These are phyloP conservation scores for Talaromyces stipitatus DNA, from an alignment of 495 filamentous ascomycete species.

Conservation along the genomic window DNA sequence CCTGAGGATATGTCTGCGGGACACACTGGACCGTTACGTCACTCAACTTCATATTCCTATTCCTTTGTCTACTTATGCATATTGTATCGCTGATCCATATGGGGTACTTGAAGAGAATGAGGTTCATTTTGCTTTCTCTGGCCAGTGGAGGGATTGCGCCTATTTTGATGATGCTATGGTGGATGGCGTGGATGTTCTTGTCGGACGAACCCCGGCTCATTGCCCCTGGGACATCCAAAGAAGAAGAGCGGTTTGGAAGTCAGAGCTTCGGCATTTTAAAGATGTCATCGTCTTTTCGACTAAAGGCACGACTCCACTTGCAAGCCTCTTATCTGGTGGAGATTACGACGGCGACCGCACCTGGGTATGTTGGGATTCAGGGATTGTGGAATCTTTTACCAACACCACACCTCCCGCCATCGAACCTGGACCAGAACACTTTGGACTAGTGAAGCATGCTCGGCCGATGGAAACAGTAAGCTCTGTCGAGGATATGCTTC, in stretches of 20 bases:
- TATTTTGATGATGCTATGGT: slow-evolving; percentile 53
- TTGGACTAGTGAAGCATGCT: slow-evolving; percentile 53
- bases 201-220: slow-evolving; percentile 78
- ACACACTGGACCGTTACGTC: slow-evolving; percentile 47
- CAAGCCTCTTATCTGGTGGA: slow-evolving; percentile 78
- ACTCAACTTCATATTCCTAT: slow-evolving; percentile 64
- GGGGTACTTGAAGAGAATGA: slow-evolving; percentile 64
- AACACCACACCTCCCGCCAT: slow-evolving; percentile 54
- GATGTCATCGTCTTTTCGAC: slow-evolving; percentile 84
- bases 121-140: slow-evolving; percentile 74
- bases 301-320: slow-evolving; percentile 61
- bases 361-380: slow-evolving; percentile 85
- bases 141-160: slow-evolving; percentile 33
- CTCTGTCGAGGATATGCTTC: slow-evolving; percentile 39
- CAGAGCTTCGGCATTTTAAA: slow-evolving; percentile 64
- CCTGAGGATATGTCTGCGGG: slow-evolving; percentile 44
- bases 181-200: slow-evolving; percentile 66
- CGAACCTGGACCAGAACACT: slow-evolving; percentile 38
- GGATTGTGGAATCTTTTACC: slow-evolving; percentile 63
- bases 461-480: slow-evolving; percentile 26
- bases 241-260: slow-evolving; percentile 56
- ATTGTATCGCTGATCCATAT: slow-evolving; percentile 75
- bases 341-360: slow-evolving; percentile 92
- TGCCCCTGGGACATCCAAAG: slow-evolving; percentile 76
- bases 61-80: slow-evolving; percentile 66